Base-by-base conservation (phyloP, 2,329 filamentous ascomycete species). In the Penicillium crustosum region DNA sequence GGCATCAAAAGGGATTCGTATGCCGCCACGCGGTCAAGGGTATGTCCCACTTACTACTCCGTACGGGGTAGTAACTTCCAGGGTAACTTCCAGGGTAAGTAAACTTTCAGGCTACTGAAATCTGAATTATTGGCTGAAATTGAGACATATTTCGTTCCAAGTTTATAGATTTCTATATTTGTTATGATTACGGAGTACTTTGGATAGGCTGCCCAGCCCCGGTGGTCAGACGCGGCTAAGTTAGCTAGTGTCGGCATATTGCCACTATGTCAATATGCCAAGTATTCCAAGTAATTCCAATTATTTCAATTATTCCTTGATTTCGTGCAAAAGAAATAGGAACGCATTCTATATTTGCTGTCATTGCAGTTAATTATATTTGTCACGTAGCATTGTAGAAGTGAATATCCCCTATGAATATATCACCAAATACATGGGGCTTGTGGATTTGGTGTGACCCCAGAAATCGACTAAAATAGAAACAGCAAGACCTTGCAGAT, bases 401-500 rank as follows among this genome's bases (percentile, higher is more conserved):
- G 43, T 17, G 38, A 47, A 39, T 48, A 8, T 27, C 17, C 17
- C 10, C 1, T 31, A n/a, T 25, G 36, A 39, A 36, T n/a, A 36
- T 31, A n/a, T 12, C 12, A 12, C 29, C 12, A 35, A 39, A 39
- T 25, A 35, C 19, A 49, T 25, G 10, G 36, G 45, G 58, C 58
- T 63, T 56, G 63, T 51, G 54, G 38, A 49, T 44, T 44, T 53
- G 49, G 63, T 64, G 63, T 52, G 55, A 65, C 63, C 61, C 58
- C 55, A 54, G 53, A 61, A 64, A 66, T 63, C 58, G 63, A 58
- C 45, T 8, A 6, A 48, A 48, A 48, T 48, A 48, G 45, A 64
- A 64, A 53, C 45, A 41, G 39, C 49, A 39, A 55, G 57, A 58
- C 61, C 63, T 65, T 66, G 63, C 63, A 66, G 61, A 61, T 64